These are phyloP conservation scores for Aphanomyces cochlioides DNA, from an alignment of 352 stramenopile genomes.

Conservation along the genomic window DNA sequence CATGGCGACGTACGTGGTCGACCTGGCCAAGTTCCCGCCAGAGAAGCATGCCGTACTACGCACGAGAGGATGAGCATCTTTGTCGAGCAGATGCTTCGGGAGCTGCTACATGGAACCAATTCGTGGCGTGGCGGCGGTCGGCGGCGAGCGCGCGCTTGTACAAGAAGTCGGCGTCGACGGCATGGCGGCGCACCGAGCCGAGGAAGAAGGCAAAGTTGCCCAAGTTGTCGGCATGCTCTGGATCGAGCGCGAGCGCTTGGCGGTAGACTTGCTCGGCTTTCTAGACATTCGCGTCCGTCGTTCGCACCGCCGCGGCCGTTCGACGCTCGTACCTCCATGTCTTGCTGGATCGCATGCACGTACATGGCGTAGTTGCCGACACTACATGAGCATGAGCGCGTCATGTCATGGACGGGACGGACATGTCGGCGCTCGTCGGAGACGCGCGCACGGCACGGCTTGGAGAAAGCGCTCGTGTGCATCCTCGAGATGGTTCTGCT, in stretches of 20 bases:
- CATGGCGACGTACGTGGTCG: not conserved
- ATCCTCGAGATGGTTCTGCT: not conserved
- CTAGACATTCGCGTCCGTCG: not conserved
- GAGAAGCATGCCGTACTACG: conserved; percentile 20
- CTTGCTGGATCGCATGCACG: conserved; percentile 9
- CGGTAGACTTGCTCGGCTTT: conserved; percentile 1
- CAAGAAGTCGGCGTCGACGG: not conserved
- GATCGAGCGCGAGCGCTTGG: not conserved
- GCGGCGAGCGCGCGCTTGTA: conserved; percentile 19
- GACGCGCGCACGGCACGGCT: not conserved
- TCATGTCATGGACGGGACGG: not conserved
- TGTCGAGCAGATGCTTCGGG: no score
- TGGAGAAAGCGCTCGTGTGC: not conserved
- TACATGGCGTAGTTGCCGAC: conserved; percentile 15
- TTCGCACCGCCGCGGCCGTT: no score
- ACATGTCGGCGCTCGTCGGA: conserved; percentile 18
- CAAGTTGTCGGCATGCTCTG: conserved; percentile 6
- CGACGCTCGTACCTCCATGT: not conserved
- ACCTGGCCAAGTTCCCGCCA: conserved; percentile 10
- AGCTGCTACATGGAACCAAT: conserved; percentile 11
- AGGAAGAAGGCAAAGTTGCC: conserved; percentile 18
- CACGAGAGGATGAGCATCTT: not conserved
- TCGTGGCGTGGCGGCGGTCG: not conserved
- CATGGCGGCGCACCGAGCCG: not conserved
- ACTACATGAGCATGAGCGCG: not conserved